Conservation (phyloP, 192 early-diverging fungal species). For the Coemansia reversa region DNA sequence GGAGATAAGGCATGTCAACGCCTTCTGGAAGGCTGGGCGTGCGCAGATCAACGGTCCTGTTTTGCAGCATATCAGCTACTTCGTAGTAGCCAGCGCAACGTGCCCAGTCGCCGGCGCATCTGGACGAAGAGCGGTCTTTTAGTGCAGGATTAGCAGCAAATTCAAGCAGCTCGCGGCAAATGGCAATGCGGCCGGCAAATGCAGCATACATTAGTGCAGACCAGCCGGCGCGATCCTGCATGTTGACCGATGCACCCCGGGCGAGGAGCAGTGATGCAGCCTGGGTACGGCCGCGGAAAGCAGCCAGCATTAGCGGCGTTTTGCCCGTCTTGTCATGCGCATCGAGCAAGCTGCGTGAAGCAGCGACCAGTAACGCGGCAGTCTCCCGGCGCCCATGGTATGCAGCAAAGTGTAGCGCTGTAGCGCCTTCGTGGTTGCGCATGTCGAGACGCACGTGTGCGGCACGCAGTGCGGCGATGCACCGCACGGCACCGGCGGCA, state of each 20-base stretch:
- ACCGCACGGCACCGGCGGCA: constrained; percentile 13
- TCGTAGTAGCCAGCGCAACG: constrained; percentile 44
- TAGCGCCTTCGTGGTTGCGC: constrained; percentile 36
- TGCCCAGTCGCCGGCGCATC: constrained; percentile 31
- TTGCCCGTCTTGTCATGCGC: constrained; percentile 30
- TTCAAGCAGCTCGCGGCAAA: constrained; percentile 48
- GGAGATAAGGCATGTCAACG: constrained; percentile 23
- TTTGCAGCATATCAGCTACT: constrained; percentile 42
- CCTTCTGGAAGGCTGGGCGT: constrained; percentile 37
- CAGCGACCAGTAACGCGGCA: constrained; percentile 5
- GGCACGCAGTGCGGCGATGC: constrained; percentile 17
- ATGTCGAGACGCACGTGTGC: not conserved
- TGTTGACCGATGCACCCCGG: constrained; percentile 18
- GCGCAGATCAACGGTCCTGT: constrained; percentile 10
- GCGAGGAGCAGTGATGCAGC: constrained; percentile 18
- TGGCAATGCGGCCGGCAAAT: constrained; percentile 45
- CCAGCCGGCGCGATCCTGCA: constrained; percentile 39
- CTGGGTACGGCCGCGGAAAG: constrained; percentile 44
- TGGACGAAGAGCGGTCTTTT: constrained; percentile 8
- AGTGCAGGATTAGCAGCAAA: constrained; percentile 8
- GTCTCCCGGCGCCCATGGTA: constrained; percentile 33
- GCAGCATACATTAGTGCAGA: constrained; percentile 51
- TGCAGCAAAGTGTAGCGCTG: constrained; percentile 39
- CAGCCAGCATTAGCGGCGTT: constrained; percentile 48
- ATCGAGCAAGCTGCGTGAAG: not conserved